A percentile compares a stretch with the other conserved stretches of the same genome.
Conservation (phyloP, 1,284 basidiomycete genomes). For the Hypsizygus ulmarius region DNA sequence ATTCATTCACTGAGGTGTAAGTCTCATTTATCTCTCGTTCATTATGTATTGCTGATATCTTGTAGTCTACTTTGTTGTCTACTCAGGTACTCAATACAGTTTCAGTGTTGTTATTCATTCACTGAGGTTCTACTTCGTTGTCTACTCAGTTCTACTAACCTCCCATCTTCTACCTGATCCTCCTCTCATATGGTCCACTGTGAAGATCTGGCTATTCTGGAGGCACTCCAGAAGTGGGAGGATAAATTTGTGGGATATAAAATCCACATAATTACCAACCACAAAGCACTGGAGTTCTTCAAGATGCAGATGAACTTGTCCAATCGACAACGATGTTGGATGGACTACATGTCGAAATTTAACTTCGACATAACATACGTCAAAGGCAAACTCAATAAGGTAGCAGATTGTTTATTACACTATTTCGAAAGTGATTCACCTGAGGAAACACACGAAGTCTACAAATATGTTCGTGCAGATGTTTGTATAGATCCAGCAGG, state of each 20-base stretch:
- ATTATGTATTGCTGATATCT: too few species aligned
- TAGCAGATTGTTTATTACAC: slow-evolving; percentile 30
- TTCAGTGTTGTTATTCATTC: too few species aligned
- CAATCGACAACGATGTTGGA: slow-evolving; percentile 20
- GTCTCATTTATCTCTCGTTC: too few species aligned
- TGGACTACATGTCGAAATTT: slow-evolving; percentile 28
- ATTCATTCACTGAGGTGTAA: too few species aligned
- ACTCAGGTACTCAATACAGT: too few species aligned
- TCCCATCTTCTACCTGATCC: too few species aligned
- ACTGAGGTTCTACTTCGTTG: too few species aligned
- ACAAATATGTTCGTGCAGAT: slow-evolving; percentile 27
- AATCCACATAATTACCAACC: slow-evolving; percentile 6
- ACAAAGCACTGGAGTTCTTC: slow-evolving; percentile 8
- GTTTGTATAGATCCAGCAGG: slow-evolving; percentile 22
- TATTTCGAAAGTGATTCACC: slow-evolving; percentile 25
- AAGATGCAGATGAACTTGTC: background rate
- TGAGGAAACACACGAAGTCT: slow-evolving; percentile 16
- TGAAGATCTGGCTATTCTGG: too few species aligned
- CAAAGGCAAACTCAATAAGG: slow-evolving; percentile 26
- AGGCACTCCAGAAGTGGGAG: too few species aligned
- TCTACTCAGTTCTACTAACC: too few species aligned
- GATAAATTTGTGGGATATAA: slow-evolving; percentile 6
- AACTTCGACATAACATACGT: slow-evolving; percentile 29
- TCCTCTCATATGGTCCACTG: too few species aligned
- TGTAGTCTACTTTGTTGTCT: too few species aligned